Conservation (phyloP, 2,329 filamentous ascomycete genomes). For the Zymoseptoria passerinii region DNA sequence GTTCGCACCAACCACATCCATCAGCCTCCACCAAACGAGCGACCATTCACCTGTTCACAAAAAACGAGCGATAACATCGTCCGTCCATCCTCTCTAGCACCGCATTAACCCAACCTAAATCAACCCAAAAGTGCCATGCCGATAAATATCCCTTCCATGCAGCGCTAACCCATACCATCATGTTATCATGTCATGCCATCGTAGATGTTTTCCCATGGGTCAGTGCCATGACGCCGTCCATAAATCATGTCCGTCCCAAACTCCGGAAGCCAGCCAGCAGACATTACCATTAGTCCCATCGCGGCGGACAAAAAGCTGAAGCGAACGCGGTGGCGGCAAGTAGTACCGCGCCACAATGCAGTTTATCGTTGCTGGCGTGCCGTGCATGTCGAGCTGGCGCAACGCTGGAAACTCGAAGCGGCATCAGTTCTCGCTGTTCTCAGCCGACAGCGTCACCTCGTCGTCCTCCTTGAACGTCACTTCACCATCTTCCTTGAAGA, state of each 20-base stretch:
- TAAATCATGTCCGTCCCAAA: not conserved
- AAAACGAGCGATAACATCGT: not conserved
- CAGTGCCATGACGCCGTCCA: not conserved
- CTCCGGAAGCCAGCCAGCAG: slow-evolving; percentile 9
- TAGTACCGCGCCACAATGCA: not conserved
- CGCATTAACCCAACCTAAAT: not conserved
- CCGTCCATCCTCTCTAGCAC: not conserved
- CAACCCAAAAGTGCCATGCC: not conserved
- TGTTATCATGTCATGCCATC: not conserved
- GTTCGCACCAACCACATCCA: not conserved
- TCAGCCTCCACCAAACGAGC: not conserved
- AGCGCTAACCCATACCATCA: slow-evolving; percentile 2
- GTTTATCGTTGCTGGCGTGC: not conserved
- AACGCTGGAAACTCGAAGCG: not conserved
- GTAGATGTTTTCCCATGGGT: not conserved
- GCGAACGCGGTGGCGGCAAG: not conserved
- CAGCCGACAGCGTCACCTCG: slow-evolving; percentile 27
- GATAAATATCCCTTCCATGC: not conserved
- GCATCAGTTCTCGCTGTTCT: slow-evolving; percentile 15
- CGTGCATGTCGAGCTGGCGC: not conserved
- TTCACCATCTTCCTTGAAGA: slow-evolving; percentile 10
- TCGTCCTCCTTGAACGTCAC: slow-evolving; percentile 20
- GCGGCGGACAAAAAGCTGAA: slow-evolving; percentile 1
- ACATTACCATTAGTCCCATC: slow-evolving; percentile 14
- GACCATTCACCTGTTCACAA: not conserved